Evolutionary conservation across 495 filamentous ascomycete species (phyloP).

Genomic region (Penicillium lividum): DNA sequence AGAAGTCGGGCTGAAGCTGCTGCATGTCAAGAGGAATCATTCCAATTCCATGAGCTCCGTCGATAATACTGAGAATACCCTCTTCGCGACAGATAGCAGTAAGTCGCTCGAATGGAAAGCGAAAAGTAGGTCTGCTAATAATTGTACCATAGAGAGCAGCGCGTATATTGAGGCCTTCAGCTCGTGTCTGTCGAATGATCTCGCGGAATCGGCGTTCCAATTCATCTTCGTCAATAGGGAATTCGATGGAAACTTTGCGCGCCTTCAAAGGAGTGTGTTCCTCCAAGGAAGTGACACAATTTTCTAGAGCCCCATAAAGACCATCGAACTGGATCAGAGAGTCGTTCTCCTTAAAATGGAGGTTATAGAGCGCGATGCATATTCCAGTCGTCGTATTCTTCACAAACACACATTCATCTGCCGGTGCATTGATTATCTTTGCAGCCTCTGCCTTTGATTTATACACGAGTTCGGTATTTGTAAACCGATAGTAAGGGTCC

Average conservation of each 20-base stretch:
- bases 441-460: constrained; percentile 65
- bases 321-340: constrained; percentile 69
- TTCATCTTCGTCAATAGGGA: constrained; percentile 62
- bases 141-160: constrained; percentile 82
- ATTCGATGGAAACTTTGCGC: constrained; percentile 46
- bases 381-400: constrained; percentile 80
- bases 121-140: constrained; percentile 69
- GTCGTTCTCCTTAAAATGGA: constrained; percentile 60
- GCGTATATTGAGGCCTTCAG: constrained; percentile 47
- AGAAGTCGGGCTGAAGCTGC: constrained; percentile 72
- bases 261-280: constrained; percentile 54
- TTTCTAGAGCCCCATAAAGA: constrained; percentile 75
- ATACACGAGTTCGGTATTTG: constrained; percentile 59
- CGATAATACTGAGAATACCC: constrained; percentile 65
- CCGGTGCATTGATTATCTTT: constrained; percentile 58
- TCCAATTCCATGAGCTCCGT: constrained; percentile 82
- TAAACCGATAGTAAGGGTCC: constrained; percentile 71
- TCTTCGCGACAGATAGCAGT: constrained; percentile 60
- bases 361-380: constrained; percentile 75
- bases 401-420: constrained; percentile 70
- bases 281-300: constrained; percentile 64
- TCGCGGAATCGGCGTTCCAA: constrained; percentile 54
- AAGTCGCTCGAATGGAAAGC: constrained; percentile 75
- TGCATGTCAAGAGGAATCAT: constrained; percentile 68
- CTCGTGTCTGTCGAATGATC: constrained; percentile 41